Percentiles rank a stretch among this genome's conserved stretches.
Evolutionary conservation across 2,329 filamentous ascomycete species (phyloP).

Genomic region (Coniosporium tulheliwenetii): DNA sequence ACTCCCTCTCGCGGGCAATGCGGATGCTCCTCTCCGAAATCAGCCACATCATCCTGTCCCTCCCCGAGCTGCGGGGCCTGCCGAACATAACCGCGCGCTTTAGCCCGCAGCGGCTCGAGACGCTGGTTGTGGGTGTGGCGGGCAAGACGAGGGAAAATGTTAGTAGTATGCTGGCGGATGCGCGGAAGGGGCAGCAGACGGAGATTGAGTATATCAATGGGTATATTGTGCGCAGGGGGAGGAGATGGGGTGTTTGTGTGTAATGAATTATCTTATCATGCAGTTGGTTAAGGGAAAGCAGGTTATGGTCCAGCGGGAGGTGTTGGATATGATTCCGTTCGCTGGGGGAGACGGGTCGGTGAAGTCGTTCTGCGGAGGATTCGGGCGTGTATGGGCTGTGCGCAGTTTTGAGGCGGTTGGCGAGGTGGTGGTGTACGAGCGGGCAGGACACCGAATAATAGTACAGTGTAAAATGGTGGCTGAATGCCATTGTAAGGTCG

Average conservation of each 20-base stretch:
- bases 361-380: too few relatives aligned
- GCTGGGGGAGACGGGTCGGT: conserved; percentile 1
- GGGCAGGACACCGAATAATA: too few relatives aligned
- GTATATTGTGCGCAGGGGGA: conserved; percentile 61
- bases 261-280: conserved; percentile 57
- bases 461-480: too few relatives aligned
- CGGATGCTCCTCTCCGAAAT: conserved; percentile 61
- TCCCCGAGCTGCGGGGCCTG: conserved; percentile 58
- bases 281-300: conserved; percentile 59
- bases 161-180: conserved; percentile 53
- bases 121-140: conserved; percentile 39
- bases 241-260: conserved; percentile 55
- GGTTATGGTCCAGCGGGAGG: conserved; percentile 25
- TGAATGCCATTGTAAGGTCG: too few relatives aligned
- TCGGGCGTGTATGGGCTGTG: too few relatives aligned
- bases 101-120: conserved; percentile 43
- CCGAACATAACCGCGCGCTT: conserved; percentile 45
- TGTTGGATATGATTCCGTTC: conserved; percentile 22
- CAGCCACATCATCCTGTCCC: conserved; percentile 48
- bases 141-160: conserved; percentile 38
- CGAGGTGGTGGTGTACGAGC: background rate
- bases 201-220: conserved; percentile 81
- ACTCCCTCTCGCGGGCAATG: conserved; percentile 48
- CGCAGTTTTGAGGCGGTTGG: too few relatives aligned
- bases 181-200: conserved; percentile 44